Evolutionary conservation across 257 asterid species (phyloP).

Genomic region (Paulownia fortunei): DNA sequence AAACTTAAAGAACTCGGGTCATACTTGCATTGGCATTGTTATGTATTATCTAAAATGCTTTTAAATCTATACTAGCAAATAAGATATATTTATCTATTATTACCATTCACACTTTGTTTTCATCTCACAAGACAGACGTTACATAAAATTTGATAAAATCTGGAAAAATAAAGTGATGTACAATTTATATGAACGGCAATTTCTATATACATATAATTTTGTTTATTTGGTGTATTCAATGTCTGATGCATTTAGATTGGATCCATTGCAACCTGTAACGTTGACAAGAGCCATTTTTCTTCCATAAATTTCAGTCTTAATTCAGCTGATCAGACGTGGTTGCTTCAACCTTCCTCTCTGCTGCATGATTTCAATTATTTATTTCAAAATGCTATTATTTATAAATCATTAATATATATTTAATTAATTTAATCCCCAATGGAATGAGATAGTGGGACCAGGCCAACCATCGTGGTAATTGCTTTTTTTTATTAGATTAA

Average conservation of each 20-base stretch:
- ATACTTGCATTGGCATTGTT: too few relatives aligned
- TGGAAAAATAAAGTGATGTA: background rate
- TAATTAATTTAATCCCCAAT: background rate
- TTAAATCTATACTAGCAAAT: too few relatives aligned
- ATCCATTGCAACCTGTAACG: background rate
- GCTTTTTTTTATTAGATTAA: background rate
- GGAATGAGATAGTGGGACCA: background rate
- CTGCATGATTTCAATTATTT: slow-evolving; percentile 34
- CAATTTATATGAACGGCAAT: background rate
- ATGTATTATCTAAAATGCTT: too few relatives aligned
- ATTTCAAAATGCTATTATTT: background rate
- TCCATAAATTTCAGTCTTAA: background rate
- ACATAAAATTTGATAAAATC: too few relatives aligned
- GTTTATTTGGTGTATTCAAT: background rate
- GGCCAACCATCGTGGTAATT: background rate
- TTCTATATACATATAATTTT: background rate
- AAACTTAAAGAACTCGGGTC: too few relatives aligned
- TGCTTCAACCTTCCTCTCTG: slow-evolving; percentile 35
- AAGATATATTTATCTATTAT: too few relatives aligned
- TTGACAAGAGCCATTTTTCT: background rate
- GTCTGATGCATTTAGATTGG: background rate
- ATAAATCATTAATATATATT: background rate
- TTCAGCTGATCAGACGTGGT: slow-evolving; percentile 37
- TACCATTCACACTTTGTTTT: too few relatives aligned
- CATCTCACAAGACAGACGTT: too few relatives aligned